Evolutionary conservation across 371 early-diverging fungal genomes (phyloP).

Genomic region (Syncephalastrum monosporum): DNA sequence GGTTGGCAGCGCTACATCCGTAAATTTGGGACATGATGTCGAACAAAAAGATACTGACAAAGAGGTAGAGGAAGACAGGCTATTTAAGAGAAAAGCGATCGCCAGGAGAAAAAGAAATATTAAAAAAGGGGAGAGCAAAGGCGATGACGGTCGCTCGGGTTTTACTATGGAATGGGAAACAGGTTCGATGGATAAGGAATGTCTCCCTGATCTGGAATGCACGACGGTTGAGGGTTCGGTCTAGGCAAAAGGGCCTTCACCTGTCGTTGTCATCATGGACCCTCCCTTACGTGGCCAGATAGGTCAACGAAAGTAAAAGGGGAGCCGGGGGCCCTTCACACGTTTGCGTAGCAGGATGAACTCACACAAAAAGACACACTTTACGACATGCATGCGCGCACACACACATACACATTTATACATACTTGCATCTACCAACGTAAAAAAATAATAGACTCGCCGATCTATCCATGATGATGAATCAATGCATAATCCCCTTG

Average conservation of each 20-base stretch:
- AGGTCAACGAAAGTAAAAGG: background rate
- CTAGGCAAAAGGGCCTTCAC: conserved; percentile 2
- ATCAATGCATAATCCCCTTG: too few relatives aligned
- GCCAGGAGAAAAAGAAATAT: conserved; percentile 23
- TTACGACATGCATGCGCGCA: background rate
- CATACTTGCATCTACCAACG: background rate
- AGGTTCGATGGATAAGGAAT: conserved; percentile 23
- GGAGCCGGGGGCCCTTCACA: background rate
- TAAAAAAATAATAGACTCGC: background rate
- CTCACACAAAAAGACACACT: background rate
- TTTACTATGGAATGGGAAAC: conserved; percentile 30
- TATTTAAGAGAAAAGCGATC: conserved; percentile 21
- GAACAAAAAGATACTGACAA: conserved; percentile 3
- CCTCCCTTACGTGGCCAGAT: conserved; percentile 1
- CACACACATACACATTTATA: background rate
- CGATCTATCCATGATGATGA: too few relatives aligned
- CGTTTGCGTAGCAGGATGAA: conserved; percentile 1
- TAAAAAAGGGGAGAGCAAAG: conserved; percentile 19
- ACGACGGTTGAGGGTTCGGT: too few relatives aligned
- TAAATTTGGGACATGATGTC: background rate
- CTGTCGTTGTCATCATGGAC: conserved; percentile 1
- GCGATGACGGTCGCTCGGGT: conserved; percentile 17
- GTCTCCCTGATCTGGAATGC: conserved; percentile 28
- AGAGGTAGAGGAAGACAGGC: conserved; percentile 8
- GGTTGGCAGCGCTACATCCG: conserved; percentile 1